Evolutionary conservation across 768 basidiomycete genomes (phyloP).

Genomic region (Pisolithus albus): DNA sequence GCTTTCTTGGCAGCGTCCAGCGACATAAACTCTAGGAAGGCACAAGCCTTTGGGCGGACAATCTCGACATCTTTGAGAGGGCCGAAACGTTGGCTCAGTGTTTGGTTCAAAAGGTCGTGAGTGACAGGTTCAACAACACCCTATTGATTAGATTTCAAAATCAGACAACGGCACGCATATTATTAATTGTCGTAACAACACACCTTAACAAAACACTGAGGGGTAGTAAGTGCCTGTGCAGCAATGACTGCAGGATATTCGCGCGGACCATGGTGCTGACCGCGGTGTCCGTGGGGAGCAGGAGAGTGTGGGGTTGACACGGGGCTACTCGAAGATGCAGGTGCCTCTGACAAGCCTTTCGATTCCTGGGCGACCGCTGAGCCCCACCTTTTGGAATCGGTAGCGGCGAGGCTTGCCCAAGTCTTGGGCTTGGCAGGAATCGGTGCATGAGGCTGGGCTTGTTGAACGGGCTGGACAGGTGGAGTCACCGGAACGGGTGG

Average conservation of each 20-base stretch:
- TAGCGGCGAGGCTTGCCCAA: conserved; percentile 89
- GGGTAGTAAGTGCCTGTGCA: conserved; percentile 55
- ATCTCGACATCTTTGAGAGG: conserved; percentile 84
- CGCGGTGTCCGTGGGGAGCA: conserved; percentile 26
- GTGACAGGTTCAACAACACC: conserved; percentile 67
- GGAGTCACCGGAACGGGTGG: conserved; percentile 27
- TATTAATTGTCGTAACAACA: conserved; percentile 1
- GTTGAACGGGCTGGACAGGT: conserved; percentile 22
- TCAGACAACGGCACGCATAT: neutral
- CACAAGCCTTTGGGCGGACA: conserved; percentile 82
- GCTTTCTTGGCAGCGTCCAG: conserved; percentile 82
- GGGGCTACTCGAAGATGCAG: conserved; percentile 32
- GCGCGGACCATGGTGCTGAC: conserved; percentile 32
- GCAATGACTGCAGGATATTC: conserved; percentile 44
- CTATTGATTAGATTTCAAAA: conserved; percentile 27
- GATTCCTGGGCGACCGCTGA: conserved; percentile 70
- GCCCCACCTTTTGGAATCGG: conserved; percentile 81
- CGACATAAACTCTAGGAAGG: conserved; percentile 82
- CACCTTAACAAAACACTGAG: conserved; percentile 93
- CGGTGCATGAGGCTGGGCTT: conserved; percentile 30
- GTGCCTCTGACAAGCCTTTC: conserved; percentile 67
- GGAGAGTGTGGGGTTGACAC: conserved; percentile 35
- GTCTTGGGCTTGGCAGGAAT: conserved; percentile 52
- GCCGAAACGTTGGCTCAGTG: conserved; percentile 63
- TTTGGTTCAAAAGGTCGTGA: conserved; percentile 39